Base-by-base conservation (phyloP, 208 protist species). In the Porcisia hertigi region DNA sequence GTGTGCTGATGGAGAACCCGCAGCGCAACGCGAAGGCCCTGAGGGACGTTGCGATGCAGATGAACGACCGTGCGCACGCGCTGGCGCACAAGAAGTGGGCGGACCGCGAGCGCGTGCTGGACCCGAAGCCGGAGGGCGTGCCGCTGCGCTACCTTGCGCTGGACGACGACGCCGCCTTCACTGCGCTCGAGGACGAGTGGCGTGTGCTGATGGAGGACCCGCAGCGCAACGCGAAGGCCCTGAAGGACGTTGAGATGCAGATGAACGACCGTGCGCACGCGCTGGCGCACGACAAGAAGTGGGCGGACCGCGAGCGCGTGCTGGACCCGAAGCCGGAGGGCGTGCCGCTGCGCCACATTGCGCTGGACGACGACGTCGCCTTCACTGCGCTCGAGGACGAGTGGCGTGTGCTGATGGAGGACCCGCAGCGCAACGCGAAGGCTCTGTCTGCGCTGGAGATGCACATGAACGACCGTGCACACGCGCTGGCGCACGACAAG, bases 321-420 rank as follows among this genome's bases (percentile, higher is more conserved):
- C 71, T 87, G 47, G 81, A 88, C 73, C 76, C 75, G 30, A 55
- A 83, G n/a, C 82, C 82, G 54, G 87, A 91, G 76, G 55, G 75
- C 3, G 72, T 77, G 80, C 30, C 66, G n/a, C n/a, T n/a, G n/a
- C n/a, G n/a, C n/a, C n/a, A n/a, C n/a, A n/a, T n/a, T n/a, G n/a
- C n/a, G n/a, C n/a, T n/a, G n/a, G n/a, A n/a, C n/a, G n/a, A n/a
- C n/a, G n/a, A n/a, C n/a, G n/a, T n/a, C n/a, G n/a, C n/a, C n/a
- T n/a, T n/a, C n/a, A n/a, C n/a, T n/a, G n/a, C n/a, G n/a, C n/a
- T n/a, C n/a, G n/a, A n/a, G n/a, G n/a, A n/a, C n/a, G n/a, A n/a
- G n/a, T n/a, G n/a, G n/a, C n/a, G n/a, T n/a, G n/a, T n/a, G n/a
- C n/a, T n/a, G n/a, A n/a, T n/a, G n/a, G n/a, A n/a, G n/a, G n/a